Percentiles rank a stretch among this genome's conserved stretches.
Conservation (phyloP, 176 grass and related monocot genomes). For the Alloteropsis semialata region DNA sequence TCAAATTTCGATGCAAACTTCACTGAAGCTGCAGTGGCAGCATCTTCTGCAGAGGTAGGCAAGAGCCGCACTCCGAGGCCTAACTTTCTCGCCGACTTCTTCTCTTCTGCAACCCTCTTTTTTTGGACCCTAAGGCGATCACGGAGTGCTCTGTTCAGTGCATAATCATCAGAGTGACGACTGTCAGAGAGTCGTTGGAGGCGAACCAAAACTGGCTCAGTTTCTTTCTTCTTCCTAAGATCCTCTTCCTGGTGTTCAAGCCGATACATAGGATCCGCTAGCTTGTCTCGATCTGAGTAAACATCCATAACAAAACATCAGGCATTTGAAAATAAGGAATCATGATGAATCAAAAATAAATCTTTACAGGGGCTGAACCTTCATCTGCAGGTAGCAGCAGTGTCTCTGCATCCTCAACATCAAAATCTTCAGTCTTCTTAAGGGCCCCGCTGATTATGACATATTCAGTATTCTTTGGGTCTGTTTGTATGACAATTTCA, state of each 20-base stretch:
- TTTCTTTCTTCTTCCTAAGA: constrained; percentile 92
- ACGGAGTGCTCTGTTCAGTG: constrained; percentile 73
- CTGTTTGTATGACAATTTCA: constrained; percentile 93
- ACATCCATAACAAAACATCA: constrained; percentile 27
- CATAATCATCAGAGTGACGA: constrained; percentile 75
- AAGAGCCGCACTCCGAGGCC: constrained; percentile 82
- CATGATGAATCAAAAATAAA: not conserved
- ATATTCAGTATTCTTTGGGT: constrained; percentile 94
- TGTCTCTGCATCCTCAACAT: constrained; percentile 93
- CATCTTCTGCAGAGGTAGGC: constrained; percentile 72
- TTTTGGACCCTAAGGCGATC: constrained; percentile 88
- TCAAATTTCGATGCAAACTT: constrained; percentile 83
- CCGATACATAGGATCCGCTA: constrained; percentile 88
- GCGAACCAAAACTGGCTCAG: constrained; percentile 77
- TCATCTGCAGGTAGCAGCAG: constrained; percentile 85
- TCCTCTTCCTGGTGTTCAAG: constrained; percentile 96
- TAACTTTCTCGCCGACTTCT: constrained; percentile 60
- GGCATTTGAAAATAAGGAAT: constrained; percentile 25
- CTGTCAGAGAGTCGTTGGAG: constrained; percentile 84
- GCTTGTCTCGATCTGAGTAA: constrained; percentile 84
- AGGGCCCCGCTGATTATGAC: constrained; percentile 88
- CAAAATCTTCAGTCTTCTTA: constrained; percentile 85
- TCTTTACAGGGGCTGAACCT: constrained; percentile 31
- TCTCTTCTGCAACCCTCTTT: constrained; percentile 76
- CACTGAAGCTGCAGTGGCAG: constrained; percentile 48